phyloP scores from a whole-genome alignment of 2,329 filamentous ascomycete species.

The Microdochium bolleyi region DNA sequence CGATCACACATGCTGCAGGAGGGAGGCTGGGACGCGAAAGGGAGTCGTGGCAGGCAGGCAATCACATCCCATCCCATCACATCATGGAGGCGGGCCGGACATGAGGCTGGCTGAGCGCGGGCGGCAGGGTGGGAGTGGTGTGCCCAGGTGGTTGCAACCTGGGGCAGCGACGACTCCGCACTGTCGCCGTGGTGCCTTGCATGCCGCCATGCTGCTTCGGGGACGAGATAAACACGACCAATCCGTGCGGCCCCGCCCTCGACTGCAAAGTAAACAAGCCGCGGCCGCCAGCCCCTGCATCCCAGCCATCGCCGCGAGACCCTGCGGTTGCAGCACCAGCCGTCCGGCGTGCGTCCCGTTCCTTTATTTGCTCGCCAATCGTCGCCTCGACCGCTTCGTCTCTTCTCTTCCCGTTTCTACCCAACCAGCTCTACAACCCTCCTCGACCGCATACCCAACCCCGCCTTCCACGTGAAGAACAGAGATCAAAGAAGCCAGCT shows the following conservation, averaged over 20 bases:
- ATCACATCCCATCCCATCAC: no score
- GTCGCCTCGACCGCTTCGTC: constrained; percentile 19
- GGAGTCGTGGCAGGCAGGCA: no score
- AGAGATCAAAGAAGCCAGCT: constrained; percentile 23
- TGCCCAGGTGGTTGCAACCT: background rate
- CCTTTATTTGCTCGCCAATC: constrained; percentile 15
- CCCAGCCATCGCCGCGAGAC: background rate
- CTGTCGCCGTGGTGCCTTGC: background rate
- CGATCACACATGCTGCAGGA: no score
- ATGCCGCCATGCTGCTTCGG: background rate
- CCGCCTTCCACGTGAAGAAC: constrained; percentile 21
- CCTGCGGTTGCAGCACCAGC: background rate
- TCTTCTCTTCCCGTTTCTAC: constrained; percentile 19
- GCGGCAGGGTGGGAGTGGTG: no score
- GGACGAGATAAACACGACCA: background rate
- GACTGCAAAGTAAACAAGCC: background rate
- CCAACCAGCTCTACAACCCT: constrained; percentile 13
- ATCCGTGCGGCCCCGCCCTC: background rate
- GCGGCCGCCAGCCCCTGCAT: background rate
- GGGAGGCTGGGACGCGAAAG: background rate
- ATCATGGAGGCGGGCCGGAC: no score
- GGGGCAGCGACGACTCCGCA: background rate
- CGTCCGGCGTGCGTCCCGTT: background rate
- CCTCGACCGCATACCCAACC: constrained; percentile 11
- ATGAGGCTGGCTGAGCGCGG: no score